phyloP scores from a whole-genome alignment of 768 basidiomycete genomes.

The Hortiboletus flavorubellus region DNA sequence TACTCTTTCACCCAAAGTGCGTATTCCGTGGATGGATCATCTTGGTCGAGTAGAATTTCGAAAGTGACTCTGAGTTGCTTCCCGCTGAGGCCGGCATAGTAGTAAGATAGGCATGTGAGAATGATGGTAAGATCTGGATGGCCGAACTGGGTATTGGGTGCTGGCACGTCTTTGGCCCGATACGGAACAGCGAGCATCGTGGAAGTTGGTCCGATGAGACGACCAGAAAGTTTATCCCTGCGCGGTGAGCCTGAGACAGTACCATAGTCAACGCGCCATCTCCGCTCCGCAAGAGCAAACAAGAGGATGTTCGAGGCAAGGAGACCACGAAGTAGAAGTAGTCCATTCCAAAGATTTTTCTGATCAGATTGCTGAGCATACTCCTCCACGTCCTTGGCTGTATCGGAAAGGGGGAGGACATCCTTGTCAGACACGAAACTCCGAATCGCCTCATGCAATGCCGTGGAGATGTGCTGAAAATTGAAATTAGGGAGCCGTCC shows the following conservation, averaged over 20 bases:
- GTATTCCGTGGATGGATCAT: slow-evolving; percentile 3
- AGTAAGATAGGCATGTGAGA: no score
- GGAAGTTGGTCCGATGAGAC: no score
- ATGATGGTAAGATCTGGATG: slow-evolving; percentile 32
- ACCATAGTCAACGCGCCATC: slow-evolving; percentile 36
- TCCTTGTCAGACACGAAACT: slow-evolving; percentile 9
- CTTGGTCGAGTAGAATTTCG: neutral
- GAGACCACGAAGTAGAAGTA: slow-evolving; percentile 29
- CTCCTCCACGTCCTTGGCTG: slow-evolving; percentile 1
- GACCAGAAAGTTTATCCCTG: no score
- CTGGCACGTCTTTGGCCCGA: slow-evolving; percentile 34
- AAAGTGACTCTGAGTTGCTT: neutral
- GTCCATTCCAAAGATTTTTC: neutral
- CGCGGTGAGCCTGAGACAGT: no score
- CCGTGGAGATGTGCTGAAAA: neutral
- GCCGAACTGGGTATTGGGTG: slow-evolving; percentile 31
- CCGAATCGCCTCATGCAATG: neutral
- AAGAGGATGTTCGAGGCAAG: slow-evolving; percentile 24
- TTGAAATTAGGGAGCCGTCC: slow-evolving; percentile 8
- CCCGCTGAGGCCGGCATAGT: slow-evolving; percentile 16
- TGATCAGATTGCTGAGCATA: neutral
- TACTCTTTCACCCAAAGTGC: neutral
- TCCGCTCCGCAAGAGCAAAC: slow-evolving; percentile 25
- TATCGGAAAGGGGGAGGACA: neutral
- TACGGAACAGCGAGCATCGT: slow-evolving; percentile 31